Percentiles rank a stretch among this genome's conserved stretches.
Conservation (phyloP, 2,329 filamentous ascomycete genomes). For the Aspergillus sp. region DNA sequence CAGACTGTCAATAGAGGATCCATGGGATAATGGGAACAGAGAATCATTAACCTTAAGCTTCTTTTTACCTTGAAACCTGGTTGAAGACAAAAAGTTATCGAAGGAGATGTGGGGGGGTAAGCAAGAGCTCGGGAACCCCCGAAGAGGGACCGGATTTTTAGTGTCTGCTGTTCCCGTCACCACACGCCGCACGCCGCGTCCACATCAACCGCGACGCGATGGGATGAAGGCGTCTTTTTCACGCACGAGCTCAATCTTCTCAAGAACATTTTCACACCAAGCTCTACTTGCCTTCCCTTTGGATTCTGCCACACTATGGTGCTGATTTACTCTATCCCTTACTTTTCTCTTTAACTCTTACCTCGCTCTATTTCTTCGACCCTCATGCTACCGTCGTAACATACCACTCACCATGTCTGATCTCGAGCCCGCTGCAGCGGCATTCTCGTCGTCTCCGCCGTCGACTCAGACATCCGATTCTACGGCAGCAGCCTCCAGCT, state of each 20-base stretch:
- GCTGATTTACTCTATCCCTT: constrained; percentile 14
- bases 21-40: not conserved
- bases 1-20: not conserved
- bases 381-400: constrained; percentile 25
- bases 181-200: constrained; percentile 8
- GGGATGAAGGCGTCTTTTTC: constrained; percentile 9
- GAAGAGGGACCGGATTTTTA: constrained; percentile 1
- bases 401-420: constrained; percentile 40
- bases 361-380: constrained; percentile 13
- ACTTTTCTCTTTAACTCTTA: constrained; percentile 17
- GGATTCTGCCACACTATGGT: constrained; percentile 8
- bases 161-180: not conserved
- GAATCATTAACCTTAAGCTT: not conserved
- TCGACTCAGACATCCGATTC: constrained; percentile 38
- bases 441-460: constrained; percentile 39
- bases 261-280: constrained; percentile 2
- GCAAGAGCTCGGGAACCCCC: not conserved
- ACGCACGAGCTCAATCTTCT: constrained; percentile 10
- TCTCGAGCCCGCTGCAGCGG: constrained; percentile 35
- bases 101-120: not conserved
- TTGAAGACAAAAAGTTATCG: not conserved
- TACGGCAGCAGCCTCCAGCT: constrained; percentile 42
- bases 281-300: not conserved
- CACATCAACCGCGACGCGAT: constrained; percentile 12
- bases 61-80: not conserved